A percentile compares a stretch with the other conserved stretches of the same genome.
Evolutionary conservation across 1,284 basidiomycete species (phyloP).

Genomic region (Wallemia hederae): DNA sequence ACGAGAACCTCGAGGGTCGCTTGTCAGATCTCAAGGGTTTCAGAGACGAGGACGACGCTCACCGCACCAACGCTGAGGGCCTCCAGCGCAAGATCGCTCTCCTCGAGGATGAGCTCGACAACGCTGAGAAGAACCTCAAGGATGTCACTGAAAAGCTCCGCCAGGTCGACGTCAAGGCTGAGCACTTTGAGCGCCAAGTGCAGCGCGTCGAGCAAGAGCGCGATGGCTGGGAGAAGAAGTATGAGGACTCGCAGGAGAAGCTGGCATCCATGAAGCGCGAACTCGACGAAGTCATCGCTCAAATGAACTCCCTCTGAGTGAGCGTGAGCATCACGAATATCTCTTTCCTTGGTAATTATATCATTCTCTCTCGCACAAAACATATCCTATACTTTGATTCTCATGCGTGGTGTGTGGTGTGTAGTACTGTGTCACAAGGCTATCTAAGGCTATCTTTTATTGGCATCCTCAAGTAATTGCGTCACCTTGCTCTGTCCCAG

Average conservation of each 20-base stretch:
- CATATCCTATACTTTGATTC: not conserved
- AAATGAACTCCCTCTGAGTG: conserved; percentile 50
- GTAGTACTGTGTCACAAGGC: too few species aligned
- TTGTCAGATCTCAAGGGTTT: conserved; percentile 38
- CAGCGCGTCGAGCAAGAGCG: conserved; percentile 66
- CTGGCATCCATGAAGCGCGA: conserved; percentile 50
- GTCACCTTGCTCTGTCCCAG: not conserved
- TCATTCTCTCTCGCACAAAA: not conserved
- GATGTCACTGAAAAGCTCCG: conserved; percentile 89
- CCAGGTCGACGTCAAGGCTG: conserved; percentile 94
- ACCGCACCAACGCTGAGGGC: conserved; percentile 43
- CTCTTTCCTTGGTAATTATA: not conserved
- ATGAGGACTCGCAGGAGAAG: conserved; percentile 48
- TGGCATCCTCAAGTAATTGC: not conserved
- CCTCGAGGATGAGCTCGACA: conserved; percentile 82
- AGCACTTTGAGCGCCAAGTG: conserved; percentile 89
- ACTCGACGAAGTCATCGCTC: conserved; percentile 54
- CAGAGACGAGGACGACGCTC: conserved; percentile 40
- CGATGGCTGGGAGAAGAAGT: conserved; percentile 80
- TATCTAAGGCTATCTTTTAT: not conserved
- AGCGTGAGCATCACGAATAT: too few species aligned
- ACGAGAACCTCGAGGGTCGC: conserved; percentile 48
- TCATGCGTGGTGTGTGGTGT: not conserved
- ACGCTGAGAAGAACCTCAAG: conserved; percentile 84
- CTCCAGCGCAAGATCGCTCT: conserved; percentile 63